phyloP scores from a whole-genome alignment of 2,329 filamentous ascomycete species.

The Fusarium sp. region DNA sequence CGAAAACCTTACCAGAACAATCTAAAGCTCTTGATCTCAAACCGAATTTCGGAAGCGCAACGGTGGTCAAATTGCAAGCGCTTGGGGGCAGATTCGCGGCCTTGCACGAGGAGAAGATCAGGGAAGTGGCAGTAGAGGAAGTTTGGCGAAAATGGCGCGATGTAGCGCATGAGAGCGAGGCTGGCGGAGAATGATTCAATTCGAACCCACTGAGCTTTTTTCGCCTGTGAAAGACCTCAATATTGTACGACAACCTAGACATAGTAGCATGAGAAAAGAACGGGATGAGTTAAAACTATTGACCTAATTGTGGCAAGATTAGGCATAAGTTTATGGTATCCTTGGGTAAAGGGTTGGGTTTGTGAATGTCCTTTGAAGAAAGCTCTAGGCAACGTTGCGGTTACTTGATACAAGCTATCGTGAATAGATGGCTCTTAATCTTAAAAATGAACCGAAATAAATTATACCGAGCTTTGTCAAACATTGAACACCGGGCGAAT shows the following conservation, averaged over 20 bases:
- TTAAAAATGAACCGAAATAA: background rate
- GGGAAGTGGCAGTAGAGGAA: slow-evolving; percentile 99
- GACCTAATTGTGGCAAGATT: background rate
- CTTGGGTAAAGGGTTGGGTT: background rate
- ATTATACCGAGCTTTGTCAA: background rate
- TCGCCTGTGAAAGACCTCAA: background rate
- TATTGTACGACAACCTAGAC: background rate
- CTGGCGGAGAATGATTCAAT: slow-evolving; percentile 72
- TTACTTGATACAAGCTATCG: background rate
- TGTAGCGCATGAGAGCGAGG: slow-evolving; percentile 79
- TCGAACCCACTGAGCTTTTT: background rate
- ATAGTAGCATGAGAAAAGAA: background rate
- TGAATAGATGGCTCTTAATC: background rate
- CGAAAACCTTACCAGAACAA: background rate
- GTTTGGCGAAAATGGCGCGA: slow-evolving; percentile 68
- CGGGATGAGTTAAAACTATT: no score
- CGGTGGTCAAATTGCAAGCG: slow-evolving; percentile 48
- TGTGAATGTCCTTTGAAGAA: background rate
- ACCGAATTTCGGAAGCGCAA: no score
- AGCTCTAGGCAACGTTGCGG: background rate
- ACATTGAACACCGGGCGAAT: background rate
- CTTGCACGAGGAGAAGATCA: slow-evolving; percentile 84
- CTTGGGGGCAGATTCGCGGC: slow-evolving; percentile 68
- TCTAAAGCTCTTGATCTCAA: no score
- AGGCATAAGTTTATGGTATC: background rate